Percentiles rank a stretch among this genome's conserved stretches.
Conservation (phyloP, 441 rosid species). For the Jatropha podagrica region DNA sequence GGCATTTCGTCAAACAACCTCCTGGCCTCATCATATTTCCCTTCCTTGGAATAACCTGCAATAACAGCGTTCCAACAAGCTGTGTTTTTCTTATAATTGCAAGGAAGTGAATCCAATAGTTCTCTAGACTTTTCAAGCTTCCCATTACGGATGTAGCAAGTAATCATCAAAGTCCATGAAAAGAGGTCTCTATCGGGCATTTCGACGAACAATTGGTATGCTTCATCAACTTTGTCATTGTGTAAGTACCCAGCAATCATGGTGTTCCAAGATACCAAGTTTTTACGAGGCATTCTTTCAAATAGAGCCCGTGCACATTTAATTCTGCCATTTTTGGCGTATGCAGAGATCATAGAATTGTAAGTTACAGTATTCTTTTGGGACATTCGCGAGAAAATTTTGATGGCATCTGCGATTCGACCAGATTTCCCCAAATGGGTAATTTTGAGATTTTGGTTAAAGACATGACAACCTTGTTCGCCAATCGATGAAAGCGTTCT, state of each 20-base stretch:
- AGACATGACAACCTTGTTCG: conserved; percentile 14
- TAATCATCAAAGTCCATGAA: conserved; percentile 2
- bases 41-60: not conserved
- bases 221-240: not conserved
- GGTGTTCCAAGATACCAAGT: not conserved
- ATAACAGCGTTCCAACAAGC: not conserved
- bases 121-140: not conserved
- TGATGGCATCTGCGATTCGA: conserved; percentile 32
- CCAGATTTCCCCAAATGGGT: conserved; percentile 35
- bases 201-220: not conserved
- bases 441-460: conserved; percentile 33
- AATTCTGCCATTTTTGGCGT: conserved; percentile 19
- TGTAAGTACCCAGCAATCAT: not conserved
- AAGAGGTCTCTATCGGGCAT: not conserved
- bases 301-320: not conserved
- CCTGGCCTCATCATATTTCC: not conserved
- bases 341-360: conserved; percentile 39
- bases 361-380: conserved; percentile 28
- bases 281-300: conserved; percentile 1
- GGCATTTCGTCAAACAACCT: conserved; percentile 1
- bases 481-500: conserved; percentile 22
- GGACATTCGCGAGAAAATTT: conserved; percentile 37
- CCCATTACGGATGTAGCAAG: not conserved
- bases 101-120: not conserved
- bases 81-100: not conserved